Evolutionary conservation across 169 alveolate genomes (phyloP), one percentile per base, ranked within the genome.

Genomic region (Cardiosporidium cionae): DNA sequence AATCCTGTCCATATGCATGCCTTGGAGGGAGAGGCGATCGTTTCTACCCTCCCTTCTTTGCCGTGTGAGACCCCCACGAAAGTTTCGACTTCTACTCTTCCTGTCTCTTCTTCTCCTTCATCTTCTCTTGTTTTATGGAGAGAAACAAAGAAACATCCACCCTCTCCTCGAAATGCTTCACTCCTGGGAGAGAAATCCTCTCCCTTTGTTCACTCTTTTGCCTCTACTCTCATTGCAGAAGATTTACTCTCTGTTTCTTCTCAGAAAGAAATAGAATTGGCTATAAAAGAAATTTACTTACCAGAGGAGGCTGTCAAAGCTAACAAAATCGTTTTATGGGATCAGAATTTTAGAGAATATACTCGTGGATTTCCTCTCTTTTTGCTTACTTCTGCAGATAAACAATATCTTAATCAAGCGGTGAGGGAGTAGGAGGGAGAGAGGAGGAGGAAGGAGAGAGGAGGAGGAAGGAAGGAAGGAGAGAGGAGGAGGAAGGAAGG

Each of bases 271-370:
- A n/a, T n/a, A n/a, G n/a, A n/a, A n/a, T n/a, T n/a, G n/a, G n/a
- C n/a, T n/a, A n/a, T n/a, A n/a, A n/a, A n/a, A n/a, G n/a, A n/a
- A 9, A 44, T 9, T 9, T n/a, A 44, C 25, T n/a, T 44, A n/a
- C 16, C 58, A 44, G 25, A n/a, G 9, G 58, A n/a, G 25, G 16
- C 9, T 9, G 25, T 9, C 16, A n/a, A n/a, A 44, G 58, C 70
- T 4, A 29, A 58, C 2, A 33, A 36, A 52, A 68, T 74, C 4
- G 83, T 76, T 6, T 35, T 76, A 35, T 76, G 83, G 83, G 83
- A 76, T 34, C 83, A 76, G 67, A 76, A 76, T 44, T 76, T 76
- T n/a, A 72, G 83, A 9, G 77, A 69, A 35, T 76, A 35, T n/a
- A 27, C 69, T 3, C 32, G 76, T 2, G 83, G 83, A 25, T 70